Conservation (phyloP, 306 rosid genomes). For the Potentilla sterilis region DNA sequence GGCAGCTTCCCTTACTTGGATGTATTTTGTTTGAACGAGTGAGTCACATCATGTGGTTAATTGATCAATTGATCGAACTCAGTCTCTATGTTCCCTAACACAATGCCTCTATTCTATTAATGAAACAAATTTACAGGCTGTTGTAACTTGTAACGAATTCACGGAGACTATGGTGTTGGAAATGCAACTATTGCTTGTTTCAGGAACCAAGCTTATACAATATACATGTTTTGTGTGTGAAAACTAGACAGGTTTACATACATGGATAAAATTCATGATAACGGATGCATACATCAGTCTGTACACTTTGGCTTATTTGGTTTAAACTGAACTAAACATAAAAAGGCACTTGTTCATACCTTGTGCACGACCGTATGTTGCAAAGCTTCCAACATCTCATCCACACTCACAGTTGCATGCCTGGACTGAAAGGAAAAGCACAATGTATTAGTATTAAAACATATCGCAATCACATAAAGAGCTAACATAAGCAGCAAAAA, state of each 20-base stretch:
- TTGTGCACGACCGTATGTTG: conserved; percentile 52
- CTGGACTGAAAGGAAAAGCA: conserved; percentile 59
- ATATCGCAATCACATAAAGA: neutral
- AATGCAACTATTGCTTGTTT: neutral
- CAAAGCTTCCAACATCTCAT: conserved; percentile 84
- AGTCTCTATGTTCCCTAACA: neutral
- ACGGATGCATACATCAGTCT: neutral
- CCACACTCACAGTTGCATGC: conserved; percentile 83
- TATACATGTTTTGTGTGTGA: too few species aligned
- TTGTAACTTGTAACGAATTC: neutral
- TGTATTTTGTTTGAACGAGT: neutral
- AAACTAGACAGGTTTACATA: neutral
- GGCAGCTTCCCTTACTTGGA: neutral
- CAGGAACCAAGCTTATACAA: neutral
- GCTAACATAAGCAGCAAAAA: neutral
- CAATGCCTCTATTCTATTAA: neutral
- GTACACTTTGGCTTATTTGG: neutral
- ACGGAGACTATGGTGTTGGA: neutral
- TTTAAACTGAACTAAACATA: neutral
- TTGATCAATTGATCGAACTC: neutral
- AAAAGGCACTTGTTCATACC: conserved; percentile 30
- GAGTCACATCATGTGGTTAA: neutral
- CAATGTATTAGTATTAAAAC: conserved; percentile 19
- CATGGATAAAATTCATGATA: neutral
- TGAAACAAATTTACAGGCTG: neutral